These are phyloP conservation scores for Penicillium cosmopolitanum DNA, from an alignment of 495 filamentous ascomycete genomes.

Conservation along the genomic window DNA sequence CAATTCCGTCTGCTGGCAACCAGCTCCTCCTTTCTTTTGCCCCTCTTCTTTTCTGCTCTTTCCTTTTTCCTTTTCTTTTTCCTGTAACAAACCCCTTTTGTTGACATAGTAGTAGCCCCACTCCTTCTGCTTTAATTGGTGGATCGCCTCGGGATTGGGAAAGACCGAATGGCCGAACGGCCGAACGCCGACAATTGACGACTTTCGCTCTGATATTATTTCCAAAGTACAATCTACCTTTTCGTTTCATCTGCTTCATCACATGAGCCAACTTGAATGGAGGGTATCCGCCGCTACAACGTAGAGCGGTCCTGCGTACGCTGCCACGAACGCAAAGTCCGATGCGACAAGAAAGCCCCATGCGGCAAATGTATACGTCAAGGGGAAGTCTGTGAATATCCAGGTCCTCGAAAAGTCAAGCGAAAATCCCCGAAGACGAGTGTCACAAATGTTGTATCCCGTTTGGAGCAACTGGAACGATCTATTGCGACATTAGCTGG, in stretches of 20 bases:
- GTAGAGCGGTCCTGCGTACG: slow-evolving; percentile 40
- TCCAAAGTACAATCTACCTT: background rate
- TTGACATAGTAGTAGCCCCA: background rate
- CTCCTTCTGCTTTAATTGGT: background rate
- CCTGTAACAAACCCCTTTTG: background rate
- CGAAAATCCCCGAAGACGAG: slow-evolving; percentile 29
- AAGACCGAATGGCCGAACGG: slow-evolving; percentile 12
- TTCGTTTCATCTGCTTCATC: background rate
- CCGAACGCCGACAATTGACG: slow-evolving; percentile 2
- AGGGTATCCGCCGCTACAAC: slow-evolving; percentile 26
- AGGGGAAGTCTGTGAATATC: slow-evolving; percentile 35
- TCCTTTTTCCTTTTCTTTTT: no score
- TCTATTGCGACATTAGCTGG: slow-evolving; percentile 25
- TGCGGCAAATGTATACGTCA: slow-evolving; percentile 33
- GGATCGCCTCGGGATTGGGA: background rate
- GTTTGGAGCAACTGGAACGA: slow-evolving; percentile 36
- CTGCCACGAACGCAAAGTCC: slow-evolving; percentile 43
- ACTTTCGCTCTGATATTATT: background rate
- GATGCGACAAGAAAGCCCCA: slow-evolving; percentile 37
- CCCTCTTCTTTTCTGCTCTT: no score
- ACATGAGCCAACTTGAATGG: background rate
- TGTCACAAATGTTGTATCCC: slow-evolving; percentile 24
- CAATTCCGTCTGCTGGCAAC: no score
- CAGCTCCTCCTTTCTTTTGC: no score
- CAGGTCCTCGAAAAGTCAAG: slow-evolving; percentile 31